phyloP scores from a whole-genome alignment of 192 early-diverging fungal genomes.

The Coemansia sp. region DNA sequence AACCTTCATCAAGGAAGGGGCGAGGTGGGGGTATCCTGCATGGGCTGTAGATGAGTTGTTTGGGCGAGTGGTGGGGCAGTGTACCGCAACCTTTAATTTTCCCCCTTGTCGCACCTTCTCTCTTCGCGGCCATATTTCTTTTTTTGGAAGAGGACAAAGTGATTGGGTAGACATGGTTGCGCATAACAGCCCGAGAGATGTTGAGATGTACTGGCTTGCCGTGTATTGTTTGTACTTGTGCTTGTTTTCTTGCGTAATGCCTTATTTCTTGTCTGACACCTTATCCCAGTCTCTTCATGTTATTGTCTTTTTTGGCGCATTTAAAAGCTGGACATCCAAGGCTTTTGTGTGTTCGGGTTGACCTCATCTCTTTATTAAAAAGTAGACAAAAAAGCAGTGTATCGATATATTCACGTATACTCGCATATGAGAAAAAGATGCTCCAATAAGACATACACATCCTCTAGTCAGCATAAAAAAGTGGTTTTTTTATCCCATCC shows the following conservation, averaged over 20 bases:
- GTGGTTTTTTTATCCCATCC: slow-evolving; percentile 1
- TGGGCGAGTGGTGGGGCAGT: background rate
- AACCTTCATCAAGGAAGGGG: background rate
- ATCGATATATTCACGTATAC: too few relatives aligned
- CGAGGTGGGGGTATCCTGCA: background rate
- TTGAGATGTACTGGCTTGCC: background rate
- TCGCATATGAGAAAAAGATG: too few relatives aligned
- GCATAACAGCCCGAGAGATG: slow-evolving; percentile 1
- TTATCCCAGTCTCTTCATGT: background rate
- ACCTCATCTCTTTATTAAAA: too few relatives aligned
- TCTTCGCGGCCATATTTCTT: background rate
- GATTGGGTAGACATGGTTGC: background rate
- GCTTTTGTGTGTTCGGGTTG: too few relatives aligned
- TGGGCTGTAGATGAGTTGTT: background rate
- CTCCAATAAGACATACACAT: background rate
- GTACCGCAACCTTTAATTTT: background rate
- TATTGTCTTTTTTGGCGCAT: background rate
- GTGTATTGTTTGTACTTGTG: background rate
- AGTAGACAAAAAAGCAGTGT: too few relatives aligned
- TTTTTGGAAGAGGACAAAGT: background rate
- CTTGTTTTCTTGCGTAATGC: background rate
- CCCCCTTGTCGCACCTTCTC: background rate
- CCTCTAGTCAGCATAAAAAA: background rate
- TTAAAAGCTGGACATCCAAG: too few relatives aligned
- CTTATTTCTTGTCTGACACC: background rate